Percentiles rank a stretch among this genome's conserved stretches.
These are phyloP conservation scores for Microsporum ferrugineum DNA, from an alignment of 2,329 filamentous ascomycete genomes.

Conservation along the genomic window DNA sequence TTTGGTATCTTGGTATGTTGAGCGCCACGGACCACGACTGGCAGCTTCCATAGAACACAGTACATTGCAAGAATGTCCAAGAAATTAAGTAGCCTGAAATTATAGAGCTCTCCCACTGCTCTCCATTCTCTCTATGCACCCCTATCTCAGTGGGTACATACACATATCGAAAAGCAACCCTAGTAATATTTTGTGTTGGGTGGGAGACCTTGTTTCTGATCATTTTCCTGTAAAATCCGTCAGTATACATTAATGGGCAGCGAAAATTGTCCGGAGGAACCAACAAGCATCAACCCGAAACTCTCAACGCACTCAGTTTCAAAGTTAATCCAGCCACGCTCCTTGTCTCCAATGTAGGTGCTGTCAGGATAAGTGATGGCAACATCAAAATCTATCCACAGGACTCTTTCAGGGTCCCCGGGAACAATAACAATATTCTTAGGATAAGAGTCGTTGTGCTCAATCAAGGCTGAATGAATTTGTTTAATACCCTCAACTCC, in stretches of 20 bases:
- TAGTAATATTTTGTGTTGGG: no score
- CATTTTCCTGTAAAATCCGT: no score
- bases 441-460: conserved; percentile 15
- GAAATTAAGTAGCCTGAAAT: no score
- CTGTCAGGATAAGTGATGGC: conserved; percentile 12
- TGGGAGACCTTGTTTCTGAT: no score
- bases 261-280: not conserved
- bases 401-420: conserved; percentile 11
- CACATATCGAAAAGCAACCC: no score
- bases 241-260: no score
- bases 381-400: conserved; percentile 16
- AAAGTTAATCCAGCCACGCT: conserved; percentile 8
- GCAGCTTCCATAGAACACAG: no score
- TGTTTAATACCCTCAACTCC: conserved; percentile 11
- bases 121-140: no score
- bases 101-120: no score
- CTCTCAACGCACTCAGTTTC: conserved; percentile 7
- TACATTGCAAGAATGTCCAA: no score
- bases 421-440: conserved; percentile 14
- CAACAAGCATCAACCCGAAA: conserved; percentile 10
- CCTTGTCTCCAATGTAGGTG: conserved; percentile 9
- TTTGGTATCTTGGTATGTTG: conserved; percentile 13
- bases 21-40: no score
- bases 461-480: conserved; percentile 12
- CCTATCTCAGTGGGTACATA: no score